These are phyloP conservation scores for Hygrocybe coccinea DNA, from an alignment of 768 basidiomycete genomes.

Conservation along the genomic window DNA sequence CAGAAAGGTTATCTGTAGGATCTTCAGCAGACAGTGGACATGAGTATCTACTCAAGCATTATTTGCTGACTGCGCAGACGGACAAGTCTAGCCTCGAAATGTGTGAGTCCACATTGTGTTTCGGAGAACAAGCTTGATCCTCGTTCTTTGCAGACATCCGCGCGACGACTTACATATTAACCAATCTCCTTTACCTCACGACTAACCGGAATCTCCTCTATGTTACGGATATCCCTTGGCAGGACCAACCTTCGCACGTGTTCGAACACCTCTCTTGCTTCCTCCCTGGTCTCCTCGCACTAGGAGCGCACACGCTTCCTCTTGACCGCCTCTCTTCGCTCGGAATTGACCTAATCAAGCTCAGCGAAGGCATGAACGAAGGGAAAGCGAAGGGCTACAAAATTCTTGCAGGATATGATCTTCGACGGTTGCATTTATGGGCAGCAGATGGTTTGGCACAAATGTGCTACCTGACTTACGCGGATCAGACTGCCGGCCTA, in stretches of 20 bases:
- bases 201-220: constrained; percentile 63
- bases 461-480: constrained; percentile 60
- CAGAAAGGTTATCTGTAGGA: constrained; percentile 49
- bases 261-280: constrained; percentile 79
- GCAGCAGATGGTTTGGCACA: constrained; percentile 59
- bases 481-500: constrained; percentile 58
- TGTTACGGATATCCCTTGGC: constrained; percentile 48
- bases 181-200: constrained; percentile 62
- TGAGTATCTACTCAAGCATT: constrained; percentile 74
- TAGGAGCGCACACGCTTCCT: constrained; percentile 61
- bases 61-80: constrained; percentile 57
- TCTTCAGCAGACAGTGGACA: constrained; percentile 69
- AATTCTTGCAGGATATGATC: constrained; percentile 26
- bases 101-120: constrained; percentile 43
- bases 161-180: constrained; percentile 56
- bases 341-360: constrained; percentile 28
- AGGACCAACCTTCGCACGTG: constrained; percentile 38
- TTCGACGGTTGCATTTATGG: constrained; percentile 47
- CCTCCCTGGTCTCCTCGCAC: constrained; percentile 67
- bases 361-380: constrained; percentile 42
- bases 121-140: not conserved
- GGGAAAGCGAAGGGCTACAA: constrained; percentile 33
- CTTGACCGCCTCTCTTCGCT: constrained; percentile 44
- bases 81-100: constrained; percentile 59
- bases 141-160: constrained; percentile 45